phyloP scores from a whole-genome alignment of 495 filamentous ascomycete genomes.

The Aspergillus affinis region DNA sequence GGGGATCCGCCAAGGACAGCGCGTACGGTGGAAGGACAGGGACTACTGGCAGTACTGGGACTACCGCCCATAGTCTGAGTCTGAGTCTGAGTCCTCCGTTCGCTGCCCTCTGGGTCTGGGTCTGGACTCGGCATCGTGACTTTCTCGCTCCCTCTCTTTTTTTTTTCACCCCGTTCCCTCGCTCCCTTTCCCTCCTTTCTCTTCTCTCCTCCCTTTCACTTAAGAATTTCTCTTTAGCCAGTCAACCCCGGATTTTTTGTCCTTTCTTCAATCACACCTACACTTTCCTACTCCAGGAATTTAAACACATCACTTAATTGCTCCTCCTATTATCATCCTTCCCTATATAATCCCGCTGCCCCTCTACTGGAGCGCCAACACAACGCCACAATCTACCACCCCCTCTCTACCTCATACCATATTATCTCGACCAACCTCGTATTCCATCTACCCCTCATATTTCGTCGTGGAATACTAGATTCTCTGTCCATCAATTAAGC shows the following conservation, averaged over 20 bases:
- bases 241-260: background rate
- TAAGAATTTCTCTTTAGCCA: conserved; percentile 4
- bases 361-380: background rate
- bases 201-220: conserved; percentile 4
- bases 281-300: background rate
- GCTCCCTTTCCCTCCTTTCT: conserved; percentile 1
- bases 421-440: background rate
- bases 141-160: conserved; percentile 5
- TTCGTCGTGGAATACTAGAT: background rate
- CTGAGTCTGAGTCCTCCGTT: too few species aligned
- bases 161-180: conserved; percentile 5
- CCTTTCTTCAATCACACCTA: background rate
- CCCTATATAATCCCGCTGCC: background rate
- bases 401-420: background rate
- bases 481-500: too few species aligned
- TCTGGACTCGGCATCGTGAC: conserved; percentile 2
- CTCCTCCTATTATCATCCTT: background rate
- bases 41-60: background rate
- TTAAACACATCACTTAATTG: background rate
- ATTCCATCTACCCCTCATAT: conserved; percentile 4
- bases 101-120: background rate
- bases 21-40: background rate
- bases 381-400: background rate
- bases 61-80: background rate
- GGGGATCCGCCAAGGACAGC: conserved; percentile 13